Conservation (phyloP, 495 filamentous ascomycete genomes). For the Penicillium pancosmium region DNA sequence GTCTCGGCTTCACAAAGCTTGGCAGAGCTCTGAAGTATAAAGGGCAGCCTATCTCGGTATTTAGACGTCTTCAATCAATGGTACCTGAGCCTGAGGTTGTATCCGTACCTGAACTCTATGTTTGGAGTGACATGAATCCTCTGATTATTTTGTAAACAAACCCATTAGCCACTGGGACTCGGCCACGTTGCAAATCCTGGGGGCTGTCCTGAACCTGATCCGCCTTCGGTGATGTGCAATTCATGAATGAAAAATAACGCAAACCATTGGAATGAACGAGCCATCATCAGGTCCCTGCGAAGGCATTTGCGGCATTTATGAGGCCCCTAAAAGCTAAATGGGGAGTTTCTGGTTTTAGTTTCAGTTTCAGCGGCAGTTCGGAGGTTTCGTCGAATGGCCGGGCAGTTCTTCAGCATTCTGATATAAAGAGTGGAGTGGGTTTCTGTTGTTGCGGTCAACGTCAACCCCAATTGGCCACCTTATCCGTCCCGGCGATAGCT, state of each 20-base stretch:
- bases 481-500: too few species aligned
- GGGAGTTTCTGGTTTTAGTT: slow-evolving; percentile 12
- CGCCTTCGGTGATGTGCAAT: background rate
- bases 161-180: too few species aligned
- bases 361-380: slow-evolving; percentile 10
- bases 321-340: background rate
- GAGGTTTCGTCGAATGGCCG: slow-evolving; percentile 33
- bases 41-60: background rate
- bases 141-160: too few species aligned
- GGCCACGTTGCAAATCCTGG: background rate
- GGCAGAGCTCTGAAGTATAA: slow-evolving; percentile 17
- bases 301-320: slow-evolving; percentile 8
- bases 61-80: background rate
- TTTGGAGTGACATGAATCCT: too few species aligned
- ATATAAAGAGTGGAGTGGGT: background rate
- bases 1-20: background rate
- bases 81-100: background rate
- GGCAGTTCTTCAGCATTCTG: slow-evolving; percentile 8
- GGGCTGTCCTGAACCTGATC: background rate
- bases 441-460: slow-evolving; percentile 6
- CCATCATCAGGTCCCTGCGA: slow-evolving; percentile 7
- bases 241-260: too few species aligned
- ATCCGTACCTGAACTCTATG: background rate
- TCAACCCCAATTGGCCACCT: background rate
- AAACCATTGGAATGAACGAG: background rate